These are phyloP conservation scores for Roridomyces roridus DNA, from an alignment of 768 basidiomycete species.

Conservation along the genomic window DNA sequence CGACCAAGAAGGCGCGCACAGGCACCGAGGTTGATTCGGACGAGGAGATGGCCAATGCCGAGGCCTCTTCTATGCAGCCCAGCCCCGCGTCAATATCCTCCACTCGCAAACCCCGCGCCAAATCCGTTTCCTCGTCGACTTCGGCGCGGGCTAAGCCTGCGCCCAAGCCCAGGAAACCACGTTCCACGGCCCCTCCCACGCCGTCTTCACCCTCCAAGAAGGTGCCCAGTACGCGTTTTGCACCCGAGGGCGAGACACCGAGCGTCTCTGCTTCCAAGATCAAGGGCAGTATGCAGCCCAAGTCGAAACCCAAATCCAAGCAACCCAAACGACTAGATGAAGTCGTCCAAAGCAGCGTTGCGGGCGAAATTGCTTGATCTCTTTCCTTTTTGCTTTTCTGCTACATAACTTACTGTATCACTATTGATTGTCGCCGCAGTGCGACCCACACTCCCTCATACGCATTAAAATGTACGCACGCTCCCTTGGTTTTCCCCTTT, in stretches of 20 bases:
- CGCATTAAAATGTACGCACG: conserved; percentile 7
- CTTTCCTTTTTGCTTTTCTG: background rate
- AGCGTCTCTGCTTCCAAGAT: conserved; percentile 7
- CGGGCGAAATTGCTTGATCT: conserved; percentile 18
- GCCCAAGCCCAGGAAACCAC: conserved; percentile 12
- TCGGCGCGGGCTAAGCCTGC: conserved; percentile 11
- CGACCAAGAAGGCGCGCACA: conserved; percentile 13
- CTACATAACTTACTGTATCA: conserved; percentile 15
- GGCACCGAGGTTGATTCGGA: too few species aligned
- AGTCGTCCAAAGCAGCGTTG: conserved; percentile 22
- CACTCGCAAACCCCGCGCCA: conserved; percentile 15
- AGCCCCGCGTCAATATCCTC: conserved; percentile 14
- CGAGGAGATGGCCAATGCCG: background rate
- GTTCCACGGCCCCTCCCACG: conserved; percentile 5
- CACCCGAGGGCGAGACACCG: conserved; percentile 9
- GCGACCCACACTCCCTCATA: conserved; percentile 12
- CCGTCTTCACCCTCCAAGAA: conserved; percentile 23
- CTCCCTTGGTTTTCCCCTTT: conserved; percentile 8
- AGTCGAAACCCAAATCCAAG: conserved; percentile 16
- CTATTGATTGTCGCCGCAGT: background rate
- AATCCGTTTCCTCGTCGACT: conserved; percentile 1
- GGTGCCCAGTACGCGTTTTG: conserved; percentile 18
- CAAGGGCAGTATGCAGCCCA: conserved; percentile 25
- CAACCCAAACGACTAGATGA: conserved; percentile 21
- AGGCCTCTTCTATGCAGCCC: background rate